phyloP scores from a whole-genome alignment of 148 eudicot genomes.

The Spergularia bocconei region DNA sequence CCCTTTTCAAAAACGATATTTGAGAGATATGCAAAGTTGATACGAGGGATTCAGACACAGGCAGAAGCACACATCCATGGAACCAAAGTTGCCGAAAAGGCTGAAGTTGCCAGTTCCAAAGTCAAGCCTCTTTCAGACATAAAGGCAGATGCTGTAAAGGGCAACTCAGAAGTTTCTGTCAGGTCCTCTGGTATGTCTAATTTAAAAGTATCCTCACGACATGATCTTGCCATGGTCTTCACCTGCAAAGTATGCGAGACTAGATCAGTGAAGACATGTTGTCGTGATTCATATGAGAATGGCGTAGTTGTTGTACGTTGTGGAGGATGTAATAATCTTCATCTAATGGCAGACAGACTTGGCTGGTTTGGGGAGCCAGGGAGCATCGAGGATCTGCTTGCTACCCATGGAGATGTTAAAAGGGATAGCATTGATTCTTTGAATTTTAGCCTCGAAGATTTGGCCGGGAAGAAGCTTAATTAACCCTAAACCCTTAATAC shows the following conservation, averaged over 20 bases:
- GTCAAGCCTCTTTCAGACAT: conserved; percentile 21
- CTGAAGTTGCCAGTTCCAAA: conserved; percentile 25
- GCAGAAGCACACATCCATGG: conserved; percentile 30
- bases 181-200: conserved; percentile 34
- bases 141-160: conserved; percentile 16
- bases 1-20: conserved; percentile 28
- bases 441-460: conserved; percentile 75
- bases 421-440: conserved; percentile 63
- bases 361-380: conserved; percentile 87
- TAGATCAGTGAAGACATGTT: conserved; percentile 68
- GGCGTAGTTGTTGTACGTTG: conserved; percentile 90
- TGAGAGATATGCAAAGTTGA: conserved; percentile 15
- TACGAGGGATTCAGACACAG: conserved; percentile 39
- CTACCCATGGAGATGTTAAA: conserved; percentile 79
- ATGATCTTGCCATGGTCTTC: conserved; percentile 79
- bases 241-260: conserved; percentile 88
- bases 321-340: conserved; percentile 75
- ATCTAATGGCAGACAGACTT: conserved; percentile 73
- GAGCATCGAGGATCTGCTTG: conserved; percentile 69
- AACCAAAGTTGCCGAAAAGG: conserved; percentile 22
- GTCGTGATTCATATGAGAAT: conserved; percentile 80
- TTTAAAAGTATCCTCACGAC: conserved; percentile 63
- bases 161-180: conserved; percentile 15
- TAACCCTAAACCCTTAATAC: too few relatives aligned
- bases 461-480: conserved; percentile 57